These are phyloP conservation scores for Candida parachauliodes DNA, from an alignment of 805 yeast genomes.

Conservation along the genomic window DNA sequence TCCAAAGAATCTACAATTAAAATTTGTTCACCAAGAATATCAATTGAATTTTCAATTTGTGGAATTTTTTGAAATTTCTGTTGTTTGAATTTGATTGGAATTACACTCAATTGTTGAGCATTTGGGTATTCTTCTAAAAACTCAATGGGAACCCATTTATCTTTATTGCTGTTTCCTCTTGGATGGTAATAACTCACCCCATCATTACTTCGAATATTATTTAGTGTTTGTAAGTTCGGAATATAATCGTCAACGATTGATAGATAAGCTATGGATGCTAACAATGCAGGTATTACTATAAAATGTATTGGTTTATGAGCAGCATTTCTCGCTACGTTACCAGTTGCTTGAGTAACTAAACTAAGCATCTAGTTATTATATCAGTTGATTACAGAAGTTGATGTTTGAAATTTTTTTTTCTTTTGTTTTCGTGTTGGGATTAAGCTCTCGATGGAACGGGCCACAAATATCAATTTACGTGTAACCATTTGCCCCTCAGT, in stretches of 20 bases:
- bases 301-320: constrained; percentile 87
- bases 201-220: constrained; percentile 5
- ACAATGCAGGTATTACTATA: constrained; percentile 62
- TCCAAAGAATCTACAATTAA: constrained; percentile 32
- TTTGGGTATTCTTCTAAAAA: constrained; percentile 20
- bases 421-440: not conserved
- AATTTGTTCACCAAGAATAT: constrained; percentile 36
- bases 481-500: no score
- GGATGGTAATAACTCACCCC: constrained; percentile 26
- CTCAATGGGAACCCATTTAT: constrained; percentile 48
- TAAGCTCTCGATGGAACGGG: not conserved
- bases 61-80: constrained; percentile 42
- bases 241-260: constrained; percentile 67
- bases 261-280: constrained; percentile 79
- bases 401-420: no score
- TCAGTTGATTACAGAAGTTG: no score
- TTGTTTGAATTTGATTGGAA: constrained; percentile 54
- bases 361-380: no score
- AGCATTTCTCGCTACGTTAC: constrained; percentile 51
- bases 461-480: not conserved
- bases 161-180: constrained; percentile 28
- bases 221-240: constrained; percentile 32
- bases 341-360: constrained; percentile 27
- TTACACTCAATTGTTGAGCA: constrained; percentile 18
- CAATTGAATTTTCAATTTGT: constrained; percentile 22